Percentiles rank a stretch among this genome's conserved stretches.
Conservation (phyloP, 2,329 filamentous ascomycete genomes). For the Canariomyces notabilis region DNA sequence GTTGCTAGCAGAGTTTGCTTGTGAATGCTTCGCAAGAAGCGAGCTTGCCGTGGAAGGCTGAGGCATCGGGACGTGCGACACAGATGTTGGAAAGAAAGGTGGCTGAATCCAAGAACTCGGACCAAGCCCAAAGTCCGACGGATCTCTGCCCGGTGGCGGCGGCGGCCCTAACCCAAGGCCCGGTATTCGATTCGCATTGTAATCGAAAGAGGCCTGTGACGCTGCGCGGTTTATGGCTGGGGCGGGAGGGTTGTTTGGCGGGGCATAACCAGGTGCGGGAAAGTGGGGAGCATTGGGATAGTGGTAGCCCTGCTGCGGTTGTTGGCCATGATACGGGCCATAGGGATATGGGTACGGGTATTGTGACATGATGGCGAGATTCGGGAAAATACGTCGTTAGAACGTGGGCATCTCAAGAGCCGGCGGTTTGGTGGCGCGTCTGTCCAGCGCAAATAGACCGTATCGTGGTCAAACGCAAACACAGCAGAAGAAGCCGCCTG, state of each 20-base stretch:
- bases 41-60: neutral
- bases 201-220: conserved; percentile 34
- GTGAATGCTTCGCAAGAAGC: neutral
- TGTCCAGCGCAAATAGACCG: no score
- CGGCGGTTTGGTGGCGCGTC: no score
- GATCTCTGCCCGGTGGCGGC: conserved; percentile 8
- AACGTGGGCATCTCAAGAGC: conserved; percentile 8
- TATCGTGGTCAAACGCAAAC: no score
- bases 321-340: conserved; percentile 28
- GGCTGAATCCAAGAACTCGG: conserved; percentile 14
- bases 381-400: neutral
- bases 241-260: conserved; percentile 12
- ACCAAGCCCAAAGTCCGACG: conserved; percentile 1
- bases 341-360: conserved; percentile 35
- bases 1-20: neutral
- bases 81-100: neutral
- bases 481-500: no score
- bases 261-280: conserved; percentile 14
- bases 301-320: conserved; percentile 23
- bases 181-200: conserved; percentile 36
- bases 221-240: conserved; percentile 15
- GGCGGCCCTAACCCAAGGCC: conserved; percentile 34
- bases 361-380: conserved; percentile 33
- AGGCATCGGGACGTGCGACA: neutral
- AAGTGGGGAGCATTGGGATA: conserved; percentile 21